Evolutionary conservation across 805 yeast species (phyloP).

Genomic region (Starmerella geochares): DNA sequence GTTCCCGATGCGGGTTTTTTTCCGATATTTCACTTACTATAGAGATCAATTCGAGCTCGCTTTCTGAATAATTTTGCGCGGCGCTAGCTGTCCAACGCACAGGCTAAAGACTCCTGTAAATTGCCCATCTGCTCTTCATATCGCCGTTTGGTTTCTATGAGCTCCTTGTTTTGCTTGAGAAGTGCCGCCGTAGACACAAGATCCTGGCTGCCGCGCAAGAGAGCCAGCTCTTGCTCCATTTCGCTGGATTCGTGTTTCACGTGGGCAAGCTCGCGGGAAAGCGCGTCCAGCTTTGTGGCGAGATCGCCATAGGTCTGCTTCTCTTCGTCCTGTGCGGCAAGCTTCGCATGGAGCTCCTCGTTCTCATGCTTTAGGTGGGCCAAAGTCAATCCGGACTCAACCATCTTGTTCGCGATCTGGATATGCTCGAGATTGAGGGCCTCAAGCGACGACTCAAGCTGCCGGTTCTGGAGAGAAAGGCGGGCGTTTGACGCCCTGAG

Average conservation of each 20-base stretch:
- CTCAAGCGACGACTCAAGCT: conserved; percentile 59
- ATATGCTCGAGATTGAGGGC: conserved; percentile 73
- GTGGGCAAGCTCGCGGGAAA: conserved; percentile 7
- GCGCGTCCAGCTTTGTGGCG: background rate
- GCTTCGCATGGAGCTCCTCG: conserved; percentile 38
- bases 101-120: conserved; percentile 25
- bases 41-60: too few relatives aligned
- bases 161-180: conserved; percentile 15
- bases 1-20: too few relatives aligned
- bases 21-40: background rate
- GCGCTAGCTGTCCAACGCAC: conserved; percentile 20
- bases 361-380: conserved; percentile 73
- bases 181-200: conserved; percentile 11
- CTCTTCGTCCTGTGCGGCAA: conserved; percentile 9
- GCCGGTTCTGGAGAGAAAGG: conserved; percentile 60
- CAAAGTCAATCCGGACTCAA: conserved; percentile 60
- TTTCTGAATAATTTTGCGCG: too few relatives aligned
- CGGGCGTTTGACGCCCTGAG: conserved; percentile 58
- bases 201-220: conserved; percentile 10
- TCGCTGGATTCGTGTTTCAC: conserved; percentile 14
- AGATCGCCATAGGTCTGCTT: conserved; percentile 11
- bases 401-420: conserved; percentile 77
- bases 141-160: conserved; percentile 21
- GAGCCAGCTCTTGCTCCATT: conserved; percentile 20
- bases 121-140: conserved; percentile 25